A percentile compares a stretch with the other conserved stretches of the same genome.
Evolutionary conservation across 352 stramenopile genomes (phyloP).

Genomic region (Phytophthora cactorum): DNA sequence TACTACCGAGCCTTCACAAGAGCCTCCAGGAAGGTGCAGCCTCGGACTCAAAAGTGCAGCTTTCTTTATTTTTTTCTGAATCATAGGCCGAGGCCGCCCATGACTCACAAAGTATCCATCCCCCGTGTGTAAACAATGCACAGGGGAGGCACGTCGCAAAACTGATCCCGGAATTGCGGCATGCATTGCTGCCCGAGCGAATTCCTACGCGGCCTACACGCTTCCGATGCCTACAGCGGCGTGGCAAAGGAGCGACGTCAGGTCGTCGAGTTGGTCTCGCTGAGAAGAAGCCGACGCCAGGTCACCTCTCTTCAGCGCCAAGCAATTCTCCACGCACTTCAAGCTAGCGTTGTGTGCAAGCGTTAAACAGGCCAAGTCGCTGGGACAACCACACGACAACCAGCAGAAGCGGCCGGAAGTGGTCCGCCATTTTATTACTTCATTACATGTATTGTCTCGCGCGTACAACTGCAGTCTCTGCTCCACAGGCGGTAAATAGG

Average conservation of each 20-base stretch:
- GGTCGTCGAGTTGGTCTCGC: conserved; percentile 14
- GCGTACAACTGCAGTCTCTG: conserved; percentile 8
- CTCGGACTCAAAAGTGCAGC: neutral
- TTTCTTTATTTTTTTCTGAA: conserved; percentile 21
- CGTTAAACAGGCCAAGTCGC: conserved; percentile 28
- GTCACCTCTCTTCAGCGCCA: conserved; percentile 2
- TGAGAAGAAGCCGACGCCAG: conserved; percentile 16
- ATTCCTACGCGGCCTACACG: neutral
- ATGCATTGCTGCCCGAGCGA: neutral
- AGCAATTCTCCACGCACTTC: conserved; percentile 24
- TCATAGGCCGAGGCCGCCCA: neutral
- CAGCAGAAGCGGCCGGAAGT: conserved; percentile 19
- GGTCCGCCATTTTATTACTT: conserved; percentile 24
- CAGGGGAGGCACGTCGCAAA: neutral
- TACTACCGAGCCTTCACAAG: neutral
- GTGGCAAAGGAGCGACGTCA: conserved; percentile 4
- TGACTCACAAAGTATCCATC: conserved; percentile 21
- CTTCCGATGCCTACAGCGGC: neutral
- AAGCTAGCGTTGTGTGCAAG: conserved; percentile 5
- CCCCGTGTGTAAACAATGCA: conserved; percentile 25
- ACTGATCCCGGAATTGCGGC: conserved; percentile 12
- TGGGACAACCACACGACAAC: conserved; percentile 29
- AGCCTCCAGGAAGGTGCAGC: neutral
- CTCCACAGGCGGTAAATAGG: conserved; percentile 27
- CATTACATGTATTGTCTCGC: conserved; percentile 19